A percentile compares a stretch with the other conserved stretches of the same genome.
phyloP scores from a whole-genome alignment of 768 basidiomycete species.

The Trametes cingulata region DNA sequence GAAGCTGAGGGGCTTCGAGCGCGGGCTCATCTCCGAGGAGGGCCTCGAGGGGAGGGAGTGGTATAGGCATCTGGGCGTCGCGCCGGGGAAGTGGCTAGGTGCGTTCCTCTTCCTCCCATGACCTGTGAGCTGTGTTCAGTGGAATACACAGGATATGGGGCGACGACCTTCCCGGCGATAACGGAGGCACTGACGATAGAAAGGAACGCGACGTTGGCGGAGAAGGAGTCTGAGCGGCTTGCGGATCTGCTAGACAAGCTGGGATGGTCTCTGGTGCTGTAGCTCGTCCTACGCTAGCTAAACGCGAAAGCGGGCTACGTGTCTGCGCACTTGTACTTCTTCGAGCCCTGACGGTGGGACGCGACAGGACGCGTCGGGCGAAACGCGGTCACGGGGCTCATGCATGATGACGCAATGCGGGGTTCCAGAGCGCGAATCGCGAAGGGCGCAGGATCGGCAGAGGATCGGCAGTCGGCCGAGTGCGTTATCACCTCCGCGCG shows the following conservation, averaged over 20 bases:
- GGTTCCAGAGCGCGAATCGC: not conserved
- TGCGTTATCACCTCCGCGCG: not conserved
- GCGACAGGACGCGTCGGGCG: not conserved
- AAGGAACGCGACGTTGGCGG: constrained; percentile 57
- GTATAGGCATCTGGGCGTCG: constrained; percentile 84
- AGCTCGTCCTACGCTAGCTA: too few relatives aligned
- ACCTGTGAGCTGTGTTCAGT: not conserved
- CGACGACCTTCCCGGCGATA: constrained; percentile 79
- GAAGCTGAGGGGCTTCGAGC: constrained; percentile 69
- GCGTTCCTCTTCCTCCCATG: constrained; percentile 22
- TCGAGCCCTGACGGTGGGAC: not conserved
- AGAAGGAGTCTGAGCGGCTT: constrained; percentile 60
- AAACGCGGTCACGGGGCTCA: constrained; percentile 6
- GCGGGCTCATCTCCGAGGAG: constrained; percentile 74
- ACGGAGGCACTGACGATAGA: constrained; percentile 76
- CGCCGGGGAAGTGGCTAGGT: constrained; percentile 86
- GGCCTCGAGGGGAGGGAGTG: constrained; percentile 84
- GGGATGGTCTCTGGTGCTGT: not conserved
- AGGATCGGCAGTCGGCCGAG: too few relatives aligned
- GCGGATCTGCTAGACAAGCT: constrained; percentile 46
- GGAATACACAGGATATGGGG: constrained; percentile 63
- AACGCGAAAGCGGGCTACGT: too few relatives aligned
- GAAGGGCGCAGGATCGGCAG: too few relatives aligned
- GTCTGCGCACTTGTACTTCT: too few relatives aligned
- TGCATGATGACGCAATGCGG: not conserved